A percentile compares a stretch with the other conserved stretches of the same genome.
Evolutionary conservation across 2,329 filamentous ascomycete genomes (phyloP).

Genomic region (Apiospora hydei): DNA sequence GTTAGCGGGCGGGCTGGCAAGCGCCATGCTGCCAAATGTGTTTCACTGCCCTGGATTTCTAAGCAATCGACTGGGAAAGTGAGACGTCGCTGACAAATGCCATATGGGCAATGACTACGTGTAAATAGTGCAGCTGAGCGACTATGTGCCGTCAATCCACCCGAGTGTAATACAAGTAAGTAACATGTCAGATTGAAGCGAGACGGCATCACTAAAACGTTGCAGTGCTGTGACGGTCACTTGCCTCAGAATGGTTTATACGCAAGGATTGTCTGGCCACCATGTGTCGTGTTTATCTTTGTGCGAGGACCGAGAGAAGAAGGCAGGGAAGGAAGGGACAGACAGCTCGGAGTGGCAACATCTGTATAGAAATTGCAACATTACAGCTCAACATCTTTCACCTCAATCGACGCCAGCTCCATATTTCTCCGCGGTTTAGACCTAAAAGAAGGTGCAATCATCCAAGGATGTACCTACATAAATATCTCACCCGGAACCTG

Average conservation of each 20-base stretch:
- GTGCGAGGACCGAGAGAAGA: neutral
- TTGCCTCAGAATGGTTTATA: neutral
- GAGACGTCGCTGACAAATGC: conserved; percentile 13
- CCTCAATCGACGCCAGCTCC: neutral
- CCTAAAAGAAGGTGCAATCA: neutral
- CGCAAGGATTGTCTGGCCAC: neutral
- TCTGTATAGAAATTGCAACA: conserved; percentile 9
- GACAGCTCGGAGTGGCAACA: neutral
- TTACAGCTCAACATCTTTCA: neutral
- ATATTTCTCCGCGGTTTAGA: neutral
- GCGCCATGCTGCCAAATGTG: neutral
- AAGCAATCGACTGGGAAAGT: neutral
- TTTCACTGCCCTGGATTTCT: conserved; percentile 8
- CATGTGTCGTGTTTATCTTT: neutral
- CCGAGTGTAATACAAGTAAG: neutral
- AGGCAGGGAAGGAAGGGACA: neutral
- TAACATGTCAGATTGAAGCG: neutral
- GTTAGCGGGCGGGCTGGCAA: neutral
- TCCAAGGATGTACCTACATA: neutral
- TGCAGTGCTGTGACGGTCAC: neutral
- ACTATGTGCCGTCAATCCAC: neutral
- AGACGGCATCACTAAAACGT: neutral
- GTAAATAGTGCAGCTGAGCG: neutral
- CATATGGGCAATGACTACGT: neutral
- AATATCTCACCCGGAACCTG: neutral